Percentiles rank a stretch among this genome's conserved stretches.
Conservation (phyloP, 345 rosid species). For the Corchorus capsularis region DNA sequence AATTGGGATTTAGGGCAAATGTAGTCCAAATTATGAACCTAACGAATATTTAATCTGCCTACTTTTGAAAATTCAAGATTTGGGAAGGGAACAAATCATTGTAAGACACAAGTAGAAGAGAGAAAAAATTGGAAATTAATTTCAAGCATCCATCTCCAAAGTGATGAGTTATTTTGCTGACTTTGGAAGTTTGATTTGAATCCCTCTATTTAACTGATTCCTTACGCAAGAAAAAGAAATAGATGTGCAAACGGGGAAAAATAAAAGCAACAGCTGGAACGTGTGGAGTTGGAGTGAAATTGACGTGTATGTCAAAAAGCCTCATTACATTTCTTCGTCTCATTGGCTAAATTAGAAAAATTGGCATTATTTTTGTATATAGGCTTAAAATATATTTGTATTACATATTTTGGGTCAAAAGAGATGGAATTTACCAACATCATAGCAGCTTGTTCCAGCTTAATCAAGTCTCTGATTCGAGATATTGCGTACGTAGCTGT, state of each 20-base stretch:
- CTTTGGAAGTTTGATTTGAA: slow-evolving; percentile 13
- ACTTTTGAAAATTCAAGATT: background rate
- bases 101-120: slow-evolving; percentile 2
- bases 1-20: background rate
- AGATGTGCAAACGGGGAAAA: background rate
- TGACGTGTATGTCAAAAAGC: background rate
- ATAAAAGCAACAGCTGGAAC: background rate
- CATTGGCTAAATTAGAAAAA: background rate
- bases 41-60: background rate
- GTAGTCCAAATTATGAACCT: background rate
- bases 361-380: background rate
- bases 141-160: slow-evolving; percentile 11
- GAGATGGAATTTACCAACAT: too few relatives aligned
- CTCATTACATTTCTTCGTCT: background rate
- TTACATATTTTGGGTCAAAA: too few relatives aligned
- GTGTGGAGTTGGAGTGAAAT: background rate
- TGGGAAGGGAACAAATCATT: slow-evolving; percentile 9
- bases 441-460: too few relatives aligned
- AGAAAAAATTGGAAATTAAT: background rate
- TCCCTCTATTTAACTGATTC: background rate
- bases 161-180: slow-evolving; percentile 24
- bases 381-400: too few relatives aligned
- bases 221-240: slow-evolving; percentile 20
- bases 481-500: too few relatives aligned
- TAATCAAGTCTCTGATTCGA: too few relatives aligned